Percentiles rank a stretch among this genome's conserved stretches.
Evolutionary conservation across 2,329 filamentous ascomycete species (phyloP).

Genomic region (Hymenoscyphus occultus): DNA sequence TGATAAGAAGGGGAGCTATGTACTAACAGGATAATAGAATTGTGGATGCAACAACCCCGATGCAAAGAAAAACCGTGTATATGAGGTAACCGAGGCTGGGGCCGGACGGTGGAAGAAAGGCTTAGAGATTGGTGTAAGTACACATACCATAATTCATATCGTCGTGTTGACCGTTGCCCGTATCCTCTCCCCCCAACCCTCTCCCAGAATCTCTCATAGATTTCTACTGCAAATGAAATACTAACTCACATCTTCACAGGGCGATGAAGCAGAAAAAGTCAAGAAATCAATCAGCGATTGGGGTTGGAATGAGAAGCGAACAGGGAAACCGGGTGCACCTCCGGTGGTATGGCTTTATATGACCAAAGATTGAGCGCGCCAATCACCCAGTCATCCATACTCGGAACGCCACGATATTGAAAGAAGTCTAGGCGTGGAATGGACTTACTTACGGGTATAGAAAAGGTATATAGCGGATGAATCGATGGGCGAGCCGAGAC

Average conservation of each 20-base stretch:
- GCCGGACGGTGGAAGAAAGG: conserved; percentile 60
- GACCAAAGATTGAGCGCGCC: conserved; percentile 42
- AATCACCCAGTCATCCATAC: too few relatives aligned
- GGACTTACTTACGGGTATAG: too few relatives aligned
- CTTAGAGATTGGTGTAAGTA: conserved; percentile 40
- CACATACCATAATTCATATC: not conserved
- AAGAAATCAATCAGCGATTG: conserved; percentile 51
- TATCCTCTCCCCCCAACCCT: not conserved
- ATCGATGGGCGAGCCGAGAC: too few relatives aligned
- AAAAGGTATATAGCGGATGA: too few relatives aligned
- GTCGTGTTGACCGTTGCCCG: not conserved
- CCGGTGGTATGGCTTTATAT: conserved; percentile 60
- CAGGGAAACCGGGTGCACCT: conserved; percentile 47
- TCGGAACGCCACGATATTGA: too few relatives aligned
- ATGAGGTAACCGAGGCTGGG: conserved; percentile 53
- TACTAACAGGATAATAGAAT: conserved; percentile 33
- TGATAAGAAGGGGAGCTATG: not conserved
- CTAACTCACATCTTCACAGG: conserved; percentile 26
- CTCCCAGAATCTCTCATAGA: not conserved
- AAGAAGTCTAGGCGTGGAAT: too few relatives aligned
- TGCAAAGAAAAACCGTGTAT: conserved; percentile 53
- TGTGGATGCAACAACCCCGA: conserved; percentile 54
- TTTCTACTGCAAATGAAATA: not conserved
- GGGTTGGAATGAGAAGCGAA: conserved; percentile 56
- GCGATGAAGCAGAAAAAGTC: conserved; percentile 46